Evolutionary conservation across 1,284 basidiomycete species (phyloP).

Genomic region (Cronartium quercuum): DNA sequence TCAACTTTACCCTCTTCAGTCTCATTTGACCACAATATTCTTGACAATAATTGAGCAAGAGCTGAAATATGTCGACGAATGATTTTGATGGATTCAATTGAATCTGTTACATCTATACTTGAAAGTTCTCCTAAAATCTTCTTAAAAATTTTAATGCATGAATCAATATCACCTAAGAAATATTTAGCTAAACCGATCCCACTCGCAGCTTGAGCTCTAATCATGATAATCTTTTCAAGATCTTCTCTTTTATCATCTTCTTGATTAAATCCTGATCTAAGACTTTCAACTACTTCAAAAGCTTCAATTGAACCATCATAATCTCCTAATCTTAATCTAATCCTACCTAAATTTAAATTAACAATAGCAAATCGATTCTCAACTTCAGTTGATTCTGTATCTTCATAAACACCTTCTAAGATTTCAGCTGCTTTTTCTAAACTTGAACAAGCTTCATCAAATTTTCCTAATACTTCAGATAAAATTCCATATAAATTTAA

Average conservation of each 20-base stretch:
- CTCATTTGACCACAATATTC: slow-evolving; percentile 20
- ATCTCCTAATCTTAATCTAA: slow-evolving; percentile 61
- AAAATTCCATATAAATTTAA: slow-evolving; percentile 79
- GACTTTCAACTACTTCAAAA: slow-evolving; percentile 67
- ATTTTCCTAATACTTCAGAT: slow-evolving; percentile 73
- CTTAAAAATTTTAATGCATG: slow-evolving; percentile 63
- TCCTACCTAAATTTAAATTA: slow-evolving; percentile 71
- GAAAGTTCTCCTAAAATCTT: slow-evolving; percentile 57
- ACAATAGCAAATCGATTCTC: slow-evolving; percentile 77
- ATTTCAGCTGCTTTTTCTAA: slow-evolving; percentile 64
- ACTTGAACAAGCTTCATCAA: slow-evolving; percentile 59
- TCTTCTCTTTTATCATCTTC: slow-evolving; percentile 44
- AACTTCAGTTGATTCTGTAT: slow-evolving; percentile 66
- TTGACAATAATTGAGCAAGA: slow-evolving; percentile 9
- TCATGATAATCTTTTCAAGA: slow-evolving; percentile 46
- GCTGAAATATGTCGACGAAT: slow-evolving; percentile 10
- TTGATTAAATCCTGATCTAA: slow-evolving; percentile 51
- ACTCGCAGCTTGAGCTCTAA: slow-evolving; percentile 64
- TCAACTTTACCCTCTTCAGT: not conserved
- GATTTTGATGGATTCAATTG: slow-evolving; percentile 47
- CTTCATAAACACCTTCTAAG: slow-evolving; percentile 81
- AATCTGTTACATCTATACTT: slow-evolving; percentile 48
- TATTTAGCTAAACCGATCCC: slow-evolving; percentile 67
- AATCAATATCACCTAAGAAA: slow-evolving; percentile 60
- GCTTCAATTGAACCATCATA: slow-evolving; percentile 62